Evolutionary conservation across 768 basidiomycete genomes (phyloP).

Genomic region (Sistotremastrum niveocremeum): DNA sequence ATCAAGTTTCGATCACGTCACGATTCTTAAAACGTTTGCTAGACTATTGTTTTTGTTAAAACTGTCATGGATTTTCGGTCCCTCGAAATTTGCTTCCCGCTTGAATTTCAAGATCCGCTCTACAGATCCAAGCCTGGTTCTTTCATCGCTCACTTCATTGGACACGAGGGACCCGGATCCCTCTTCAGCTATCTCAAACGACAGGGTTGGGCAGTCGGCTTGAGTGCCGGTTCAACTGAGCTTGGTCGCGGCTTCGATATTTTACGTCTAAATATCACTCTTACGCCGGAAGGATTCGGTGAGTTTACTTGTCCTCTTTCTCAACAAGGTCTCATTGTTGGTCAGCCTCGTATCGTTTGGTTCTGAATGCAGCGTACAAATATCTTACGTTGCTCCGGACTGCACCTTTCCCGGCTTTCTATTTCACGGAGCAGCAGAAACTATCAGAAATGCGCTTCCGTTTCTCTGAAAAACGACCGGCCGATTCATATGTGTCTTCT

Average conservation of each 20-base stretch:
- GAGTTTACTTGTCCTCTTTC: slow-evolving; percentile 20
- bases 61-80: slow-evolving; percentile 31
- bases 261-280: slow-evolving; percentile 29
- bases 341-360: slow-evolving; percentile 41
- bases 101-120: slow-evolving; percentile 26
- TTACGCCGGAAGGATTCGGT: slow-evolving; percentile 39
- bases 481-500: slow-evolving; percentile 57
- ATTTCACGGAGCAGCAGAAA: slow-evolving; percentile 62
- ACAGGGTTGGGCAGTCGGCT: slow-evolving; percentile 26
- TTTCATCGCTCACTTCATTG: slow-evolving; percentile 33
- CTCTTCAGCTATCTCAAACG: slow-evolving; percentile 35
- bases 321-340: slow-evolving; percentile 25
- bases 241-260: slow-evolving; percentile 24
- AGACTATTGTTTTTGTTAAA: slow-evolving; percentile 28
- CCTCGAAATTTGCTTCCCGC: slow-evolving; percentile 22
- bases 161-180: slow-evolving; percentile 40
- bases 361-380: slow-evolving; percentile 62
- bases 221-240: slow-evolving; percentile 23
- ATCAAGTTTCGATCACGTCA: slow-evolving; percentile 16
- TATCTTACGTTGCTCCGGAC: slow-evolving; percentile 61
- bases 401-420: slow-evolving; percentile 43
- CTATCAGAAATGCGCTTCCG: slow-evolving; percentile 68
- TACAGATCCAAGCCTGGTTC: slow-evolving; percentile 26
- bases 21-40: slow-evolving; percentile 22
- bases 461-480: slow-evolving; percentile 73